Evolutionary conservation across 1,284 basidiomycete species (phyloP), one percentile per base, ranked within the genome.

Genomic region (Vanrija humicola): DNA sequence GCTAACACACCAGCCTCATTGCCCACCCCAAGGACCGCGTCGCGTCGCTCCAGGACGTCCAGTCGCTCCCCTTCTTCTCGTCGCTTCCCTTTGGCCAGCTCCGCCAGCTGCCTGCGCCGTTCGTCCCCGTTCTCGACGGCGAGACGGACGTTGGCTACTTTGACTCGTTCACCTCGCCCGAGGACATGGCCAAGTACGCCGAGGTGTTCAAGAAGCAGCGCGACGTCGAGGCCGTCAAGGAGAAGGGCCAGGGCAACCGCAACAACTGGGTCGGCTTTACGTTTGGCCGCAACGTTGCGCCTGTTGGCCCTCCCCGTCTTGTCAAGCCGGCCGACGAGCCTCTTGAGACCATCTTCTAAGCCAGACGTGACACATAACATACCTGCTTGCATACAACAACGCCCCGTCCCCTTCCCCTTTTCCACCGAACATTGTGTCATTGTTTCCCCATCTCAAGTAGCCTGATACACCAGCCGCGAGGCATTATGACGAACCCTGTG

Each of bases 61-160:
- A 83, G 62, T 74, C 77, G 5, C 90, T 97, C 65, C 86, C 90
- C 0, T 98, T 98, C 82, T 98, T 97, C 79, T 75, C 82, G 15
- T 77, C 80, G 16, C 79, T 87, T 9, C 81, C 84, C 58, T 96
- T 95, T 86, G 83, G 86, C 34, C 81, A 84, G 66, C 80, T 98
- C 21, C 87, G 95, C 42, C 78, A 83, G 18, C 82, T 85, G 25
- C 83, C 82, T n/a, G 88, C 96, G 14, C 96, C 96, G 0, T 98
- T 98, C 75, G 89, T 98, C 5, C 96, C 96, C 19, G 88, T 92
- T 10, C 84, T 99, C 38, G 94, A 98, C 70, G 90, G 87, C 19
- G 96, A 98, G 66, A 83, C 90, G 57, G 96, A 97, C 74, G 94
- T 94, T 1, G 95, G 94, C 12, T 98, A 98, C 79, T 99, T 98